These are phyloP conservation scores for Verticillium isaacii DNA, from an alignment of 2,329 filamentous ascomycete genomes.

Conservation along the genomic window DNA sequence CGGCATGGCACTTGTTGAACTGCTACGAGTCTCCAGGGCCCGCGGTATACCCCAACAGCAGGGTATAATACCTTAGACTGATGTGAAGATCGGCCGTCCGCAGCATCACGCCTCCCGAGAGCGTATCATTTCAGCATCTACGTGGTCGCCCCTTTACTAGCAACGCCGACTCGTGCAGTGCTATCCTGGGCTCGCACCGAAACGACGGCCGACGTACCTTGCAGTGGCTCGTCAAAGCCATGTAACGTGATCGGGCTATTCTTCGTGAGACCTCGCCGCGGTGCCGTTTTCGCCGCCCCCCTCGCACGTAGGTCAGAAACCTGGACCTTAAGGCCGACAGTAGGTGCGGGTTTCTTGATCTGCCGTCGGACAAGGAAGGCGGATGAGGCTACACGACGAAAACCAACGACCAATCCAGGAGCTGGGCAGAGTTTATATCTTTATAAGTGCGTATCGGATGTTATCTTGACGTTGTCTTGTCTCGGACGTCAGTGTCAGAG, in stretches of 20 bases:
- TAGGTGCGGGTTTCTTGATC: not conserved
- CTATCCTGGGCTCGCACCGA: not conserved
- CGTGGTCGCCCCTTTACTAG: not conserved
- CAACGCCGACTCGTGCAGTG: not conserved
- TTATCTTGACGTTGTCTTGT: not conserved
- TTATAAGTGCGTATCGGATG: not conserved
- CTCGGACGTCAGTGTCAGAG: not conserved
- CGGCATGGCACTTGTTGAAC: not conserved
- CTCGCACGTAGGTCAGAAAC: not conserved
- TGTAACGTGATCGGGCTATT: conserved; percentile 5
- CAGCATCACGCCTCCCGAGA: conserved; percentile 10
- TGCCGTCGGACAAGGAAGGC: not conserved
- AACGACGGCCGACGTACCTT: conserved; percentile 1
- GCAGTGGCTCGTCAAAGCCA: conserved; percentile 1
- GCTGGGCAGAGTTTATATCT: not conserved
- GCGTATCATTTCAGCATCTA: conserved; percentile 2
- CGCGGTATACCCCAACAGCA: not conserved
- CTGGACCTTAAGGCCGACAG: not conserved
- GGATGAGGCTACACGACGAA: not conserved
- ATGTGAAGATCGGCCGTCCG: conserved; percentile 3
- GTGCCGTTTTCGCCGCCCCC: not conserved
- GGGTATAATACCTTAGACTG: not conserved
- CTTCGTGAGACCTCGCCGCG: not conserved
- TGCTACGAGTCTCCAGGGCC: not conserved
- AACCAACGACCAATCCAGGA: not conserved